Conservation (phyloP, 306 rosid genomes). For the Prunus persica region Prunus_persica_NCBIv2 NC_034013.1:15386501-15387000, state of each 20-base stretch:
- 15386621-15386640: no score
- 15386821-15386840: constrained; percentile 49
- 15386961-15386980: constrained; percentile 39
- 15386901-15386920: constrained; percentile 59
- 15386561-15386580: no score
- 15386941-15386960: constrained; percentile 45
- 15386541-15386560: no score
- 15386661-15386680: no score
- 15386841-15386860: constrained; percentile 45
- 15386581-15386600: no score
- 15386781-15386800: constrained; percentile 38
- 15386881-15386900: constrained; percentile 63
- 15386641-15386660: no score
- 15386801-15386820: constrained; percentile 46
- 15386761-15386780: constrained; percentile 57
- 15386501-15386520: no score
- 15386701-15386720: no score
- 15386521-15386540: no score
- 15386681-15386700: no score
- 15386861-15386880: constrained; percentile 71
- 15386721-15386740: background rate
- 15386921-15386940: constrained; percentile 47
- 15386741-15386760: constrained; percentile 7
- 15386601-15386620: no score
- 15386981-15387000: constrained; percentile 20